These are phyloP conservation scores for Ophiostoma novo-ulmi DNA, from an alignment of 2,329 filamentous ascomycete genomes.

Conservation along the genomic window DNA sequence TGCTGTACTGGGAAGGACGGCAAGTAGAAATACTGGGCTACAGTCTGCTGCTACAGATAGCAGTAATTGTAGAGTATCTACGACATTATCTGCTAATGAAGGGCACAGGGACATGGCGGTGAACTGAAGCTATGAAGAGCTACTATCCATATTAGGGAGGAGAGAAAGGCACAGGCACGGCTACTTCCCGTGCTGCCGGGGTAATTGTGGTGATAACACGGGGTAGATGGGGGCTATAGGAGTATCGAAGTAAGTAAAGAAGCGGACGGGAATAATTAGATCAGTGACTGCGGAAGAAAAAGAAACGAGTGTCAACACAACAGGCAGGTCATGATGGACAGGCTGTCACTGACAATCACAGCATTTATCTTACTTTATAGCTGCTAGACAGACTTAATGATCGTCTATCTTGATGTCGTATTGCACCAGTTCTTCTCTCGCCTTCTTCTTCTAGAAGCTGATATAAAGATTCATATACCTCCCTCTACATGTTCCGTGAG, in stretches of 20 bases:
- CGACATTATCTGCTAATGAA: neutral
- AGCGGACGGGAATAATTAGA: neutral
- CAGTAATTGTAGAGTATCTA: neutral
- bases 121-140: neutral
- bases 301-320: constrained; percentile 3
- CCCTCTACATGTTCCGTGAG: neutral
- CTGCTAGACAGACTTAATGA: neutral
- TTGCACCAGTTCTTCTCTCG: neutral
- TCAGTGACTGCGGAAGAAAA: neutral
- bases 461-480: neutral
- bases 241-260: neutral
- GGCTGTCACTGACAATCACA: neutral
- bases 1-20: neutral
- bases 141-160: constrained; percentile 12
- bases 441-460: constrained; percentile 14
- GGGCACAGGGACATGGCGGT: neutral
- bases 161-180: neutral
- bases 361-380: neutral
- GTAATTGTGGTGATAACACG: constrained; percentile 4
- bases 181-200: neutral
- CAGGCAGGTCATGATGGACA: neutral
- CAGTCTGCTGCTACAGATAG: neutral
- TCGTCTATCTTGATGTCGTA: constrained; percentile 1
- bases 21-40: constrained; percentile 9
- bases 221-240: neutral